Evolutionary conservation across 305 asterid species (phyloP), one percentile per base, ranked within the genome.

Genomic region (Solanum aculeatissimum): DNA sequence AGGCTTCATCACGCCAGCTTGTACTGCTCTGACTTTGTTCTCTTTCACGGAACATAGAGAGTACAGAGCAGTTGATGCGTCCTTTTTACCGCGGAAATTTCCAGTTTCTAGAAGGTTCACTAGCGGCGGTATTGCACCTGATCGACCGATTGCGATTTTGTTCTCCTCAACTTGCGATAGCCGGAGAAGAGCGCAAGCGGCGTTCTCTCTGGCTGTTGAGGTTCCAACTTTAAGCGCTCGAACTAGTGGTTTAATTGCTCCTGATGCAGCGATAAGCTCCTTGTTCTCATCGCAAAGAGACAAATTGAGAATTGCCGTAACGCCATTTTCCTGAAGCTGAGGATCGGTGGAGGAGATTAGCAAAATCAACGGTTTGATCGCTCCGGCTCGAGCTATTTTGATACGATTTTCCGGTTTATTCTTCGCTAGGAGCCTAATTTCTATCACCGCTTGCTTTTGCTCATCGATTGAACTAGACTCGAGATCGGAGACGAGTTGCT

Each of bases 291-390:
- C 99, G 89, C 98, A 96, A 15, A 96, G 87, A 0, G 99, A 96
- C 19, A 96, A 91, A 29, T 96, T 96, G 29, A 96, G 84, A 49
- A 96, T 90, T 23, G 99, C 95, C 0, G 99, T 95, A 57, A 96
- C 98, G 19, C 98, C 95, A 86, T 96, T 92, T 88, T 96, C 99
- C 85, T 93, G 98, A 12, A 96, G 91, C 89, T 93, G 99, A n/a
- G 84, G 91, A 86, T 96, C 99, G 86, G 27, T 53, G 0, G 98
- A 92, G 0, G 95, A 89, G 63, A 96, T 83, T 13, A 96, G 90
- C 18, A 94, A 89, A 68, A 95, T 85, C 74, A 96, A 89, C 45
- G 98, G 99, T 57, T 88, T 91, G 60, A 96, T 92, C 8, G 98
- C 99, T 0, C 99, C 98, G 18, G 98, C 94, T 70, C 83, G 45